phyloP scores from a whole-genome alignment of 352 stramenopile species.

The Plasmopara viticola region DNA sequence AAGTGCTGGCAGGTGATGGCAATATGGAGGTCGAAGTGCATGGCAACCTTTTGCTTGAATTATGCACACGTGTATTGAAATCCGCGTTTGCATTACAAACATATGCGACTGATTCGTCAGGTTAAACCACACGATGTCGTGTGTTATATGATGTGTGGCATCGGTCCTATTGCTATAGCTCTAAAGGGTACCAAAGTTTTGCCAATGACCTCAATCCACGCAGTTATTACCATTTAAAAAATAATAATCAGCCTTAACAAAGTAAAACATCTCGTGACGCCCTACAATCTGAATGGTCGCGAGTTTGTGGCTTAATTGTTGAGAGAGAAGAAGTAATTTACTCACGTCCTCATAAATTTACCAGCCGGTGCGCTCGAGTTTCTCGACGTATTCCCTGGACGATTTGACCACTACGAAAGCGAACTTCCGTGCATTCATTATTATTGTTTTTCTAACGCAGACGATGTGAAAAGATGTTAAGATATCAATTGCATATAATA shows the following conservation, averaged over 20 bases:
- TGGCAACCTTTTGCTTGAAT: slow-evolving; percentile 92
- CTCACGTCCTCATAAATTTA: slow-evolving; percentile 96
- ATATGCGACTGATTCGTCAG: slow-evolving; percentile 86
- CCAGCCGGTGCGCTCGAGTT: slow-evolving; percentile 92
- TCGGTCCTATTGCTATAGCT: slow-evolving; percentile 93
- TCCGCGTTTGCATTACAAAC: slow-evolving; percentile 91
- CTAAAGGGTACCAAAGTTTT: slow-evolving; percentile 79
- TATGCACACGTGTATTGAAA: slow-evolving; percentile 98
- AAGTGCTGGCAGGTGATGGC: slow-evolving; percentile 88
- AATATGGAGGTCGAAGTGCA: slow-evolving; percentile 85
- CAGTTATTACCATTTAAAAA: slow-evolving; percentile 85
- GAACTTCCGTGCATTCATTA: slow-evolving; percentile 87
- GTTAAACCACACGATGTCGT: slow-evolving; percentile 70
- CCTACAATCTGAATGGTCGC: slow-evolving; percentile 92
- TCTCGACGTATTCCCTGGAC: slow-evolving; percentile 69
- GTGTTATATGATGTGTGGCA: slow-evolving; percentile 94
- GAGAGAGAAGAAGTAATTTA: slow-evolving; percentile 56
- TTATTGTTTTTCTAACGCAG: slow-evolving; percentile 92
- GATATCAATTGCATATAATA: slow-evolving; percentile 10
- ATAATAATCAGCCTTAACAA: slow-evolving; percentile 93
- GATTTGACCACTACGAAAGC: slow-evolving; percentile 64
- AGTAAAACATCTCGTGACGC: slow-evolving; percentile 58
- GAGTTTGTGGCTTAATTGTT: slow-evolving; percentile 86
- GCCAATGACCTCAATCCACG: slow-evolving; percentile 93
- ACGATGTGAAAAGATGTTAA: slow-evolving; percentile 68